Base-by-base conservation (phyloP, 163 green algal species). In the Chlamydomonas reinhardtii region DNA sequence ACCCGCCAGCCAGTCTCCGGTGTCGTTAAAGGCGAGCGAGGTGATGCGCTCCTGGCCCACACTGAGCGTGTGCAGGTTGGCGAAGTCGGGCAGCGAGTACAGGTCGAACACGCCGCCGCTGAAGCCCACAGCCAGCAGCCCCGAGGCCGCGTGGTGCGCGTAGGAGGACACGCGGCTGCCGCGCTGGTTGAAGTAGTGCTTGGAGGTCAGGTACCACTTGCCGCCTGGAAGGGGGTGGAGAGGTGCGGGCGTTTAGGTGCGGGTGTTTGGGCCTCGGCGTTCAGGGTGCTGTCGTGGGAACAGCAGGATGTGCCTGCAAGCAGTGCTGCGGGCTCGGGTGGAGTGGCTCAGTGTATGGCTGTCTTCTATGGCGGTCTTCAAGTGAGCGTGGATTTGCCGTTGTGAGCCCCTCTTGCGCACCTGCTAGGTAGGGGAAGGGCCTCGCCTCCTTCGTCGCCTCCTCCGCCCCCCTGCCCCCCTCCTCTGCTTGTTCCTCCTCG, bases 1-100 rank as follows among this genome's bases (percentile, higher is more conserved):
- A 90, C 89, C 89, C 71, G 95, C 96, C 54, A 99, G n/a, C 98
- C 98, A 99, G 80, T 99, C 97, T 9, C 98, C 97, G n/a, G 64
- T 90, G 22, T 91, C 65, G 81, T 96, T 98, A 92, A 99, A 99
- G 8, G 91, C 85, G 25, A 96, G 84, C 15, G 93, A 85, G 19
- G 80, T 96, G 71, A 99, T 91, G 24, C 87, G 74, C 89, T 98
- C 93, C 15, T 92, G 89, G 35, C 83, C 89, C 37, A 93, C 74
- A 48, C 77, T 90, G 66, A 99, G 93, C 19, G 93, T 91, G 73
- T 98, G 96, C 59, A 98, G 73, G 43, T 87, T 77, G 39, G 93
- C 70, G 74, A 97, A 97, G 14, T 94, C 94, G 2, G 96, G 95
- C 81, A 99, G 88, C 92, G 97, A 92, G 83, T 97, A 93, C 73